Base-by-base conservation (phyloP, 805 yeast species). In the Candida germanica region DNA sequence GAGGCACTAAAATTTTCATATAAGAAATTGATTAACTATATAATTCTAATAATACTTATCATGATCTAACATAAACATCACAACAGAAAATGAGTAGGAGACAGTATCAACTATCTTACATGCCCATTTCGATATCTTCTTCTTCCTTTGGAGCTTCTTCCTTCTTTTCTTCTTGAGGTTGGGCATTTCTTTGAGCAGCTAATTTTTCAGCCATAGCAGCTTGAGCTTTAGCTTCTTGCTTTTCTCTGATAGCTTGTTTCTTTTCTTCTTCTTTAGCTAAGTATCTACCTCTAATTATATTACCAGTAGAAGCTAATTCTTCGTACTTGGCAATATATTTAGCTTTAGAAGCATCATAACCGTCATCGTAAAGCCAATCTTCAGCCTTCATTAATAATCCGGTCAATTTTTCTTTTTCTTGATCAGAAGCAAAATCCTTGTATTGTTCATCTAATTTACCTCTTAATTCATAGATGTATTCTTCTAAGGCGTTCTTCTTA, bases 351-450 rank as follows among this genome's bases (percentile, higher is more conserved):
- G 97, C 79, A 65, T 93, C 99, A 61, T 86, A 88, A 59, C 98
- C 98, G 39, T 88, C 98, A 45, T 85, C 95, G 68, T 93, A 93
- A 57, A 93, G 79, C 99, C 99, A 93, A 59, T 91, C 96, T 77
- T 93, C 98, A 49, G 98, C 80, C 64, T 80, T 83, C 57, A 74
- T 61, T 60, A 93, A 77, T 75, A 83, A 75, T 43, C 69, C 84
- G 33, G 76, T 63, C 56, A 93, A 75, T 58, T 77, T 84, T 47
- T 69, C 71, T 79, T 91, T 91, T 77, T 93, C 98, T 56, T 80
- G 87, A 42, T 83, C 94, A 49, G 84, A 75, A 40, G 97, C 96
- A 61, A 89, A 93, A 53, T 73, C 80, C 50, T 85, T 76, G 63
- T 91, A 91, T 54, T 80, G 81, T 39, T 88, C 98, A 42, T 89